Conservation (phyloP, 2,329 filamentous ascomycete species). For the Atkinsonella texensis region DNA sequence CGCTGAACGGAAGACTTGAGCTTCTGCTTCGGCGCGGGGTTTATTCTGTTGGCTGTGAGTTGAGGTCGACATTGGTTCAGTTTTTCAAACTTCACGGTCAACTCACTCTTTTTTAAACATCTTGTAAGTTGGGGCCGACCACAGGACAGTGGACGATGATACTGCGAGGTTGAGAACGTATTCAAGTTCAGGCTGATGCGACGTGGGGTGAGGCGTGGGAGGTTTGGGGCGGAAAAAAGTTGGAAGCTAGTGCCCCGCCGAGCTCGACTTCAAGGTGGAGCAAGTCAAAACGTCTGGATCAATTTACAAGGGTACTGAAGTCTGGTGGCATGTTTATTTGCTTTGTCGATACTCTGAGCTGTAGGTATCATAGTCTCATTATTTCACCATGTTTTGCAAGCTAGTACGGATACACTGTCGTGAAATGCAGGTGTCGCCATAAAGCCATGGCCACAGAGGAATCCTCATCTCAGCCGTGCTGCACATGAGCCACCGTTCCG, state of each 20-base stretch:
- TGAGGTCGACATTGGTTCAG: not conserved
- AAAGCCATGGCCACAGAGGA: slow-evolving; percentile 10
- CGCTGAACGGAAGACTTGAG: slow-evolving; percentile 95
- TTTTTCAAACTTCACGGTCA: not conserved
- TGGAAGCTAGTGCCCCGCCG: slow-evolving; percentile 7
- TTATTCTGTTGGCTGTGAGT: slow-evolving; percentile 42
- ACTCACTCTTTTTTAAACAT: slow-evolving; percentile 94
- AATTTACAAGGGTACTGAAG: no score
- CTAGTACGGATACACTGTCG: not conserved
- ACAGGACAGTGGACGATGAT: not conserved
- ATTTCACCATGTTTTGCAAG: not conserved
- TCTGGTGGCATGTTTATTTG: no score
- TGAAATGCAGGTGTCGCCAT: not conserved
- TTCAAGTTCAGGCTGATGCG: not conserved
- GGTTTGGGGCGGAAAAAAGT: slow-evolving; percentile 3
- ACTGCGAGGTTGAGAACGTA: not conserved
- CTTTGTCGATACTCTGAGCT: no score
- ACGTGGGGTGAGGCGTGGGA: not conserved
- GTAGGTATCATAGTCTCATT: not conserved
- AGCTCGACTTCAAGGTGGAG: slow-evolving; percentile 4
- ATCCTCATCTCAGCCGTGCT: slow-evolving; percentile 32
- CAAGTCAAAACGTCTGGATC: not conserved
- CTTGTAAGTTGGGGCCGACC: slow-evolving; percentile 19
- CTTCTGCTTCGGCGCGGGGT: slow-evolving; percentile 75
- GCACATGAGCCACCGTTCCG: slow-evolving; percentile 47